These are phyloP conservation scores for Carex kokanica DNA, from an alignment of 176 grass and related monocot species.

Conservation along the genomic window DNA sequence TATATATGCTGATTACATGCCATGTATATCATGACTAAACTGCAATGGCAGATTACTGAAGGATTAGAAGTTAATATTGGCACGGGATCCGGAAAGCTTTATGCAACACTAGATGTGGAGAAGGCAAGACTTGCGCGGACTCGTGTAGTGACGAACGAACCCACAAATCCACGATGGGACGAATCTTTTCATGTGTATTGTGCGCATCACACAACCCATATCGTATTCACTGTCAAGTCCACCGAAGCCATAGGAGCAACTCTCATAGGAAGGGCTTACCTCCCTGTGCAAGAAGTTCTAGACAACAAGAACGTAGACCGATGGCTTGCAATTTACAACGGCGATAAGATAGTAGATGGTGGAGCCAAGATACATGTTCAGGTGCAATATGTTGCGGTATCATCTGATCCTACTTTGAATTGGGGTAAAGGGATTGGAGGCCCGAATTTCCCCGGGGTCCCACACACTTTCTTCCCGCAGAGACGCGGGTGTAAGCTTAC, in stretches of 20 bases:
- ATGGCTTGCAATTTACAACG: constrained; percentile 55
- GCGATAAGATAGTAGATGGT: constrained; percentile 37
- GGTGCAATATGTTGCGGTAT: constrained; percentile 49
- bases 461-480: constrained; percentile 64
- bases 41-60: constrained; percentile 24
- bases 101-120: constrained; percentile 88
- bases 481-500: constrained; percentile 43
- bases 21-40: neutral
- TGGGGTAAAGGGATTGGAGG: constrained; percentile 46
- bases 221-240: constrained; percentile 85
- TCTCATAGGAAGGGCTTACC: constrained; percentile 73
- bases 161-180: constrained; percentile 34
- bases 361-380: constrained; percentile 53
- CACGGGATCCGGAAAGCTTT: constrained; percentile 34
- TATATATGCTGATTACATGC: neutral
- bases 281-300: constrained; percentile 27
- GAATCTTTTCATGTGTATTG: constrained; percentile 84
- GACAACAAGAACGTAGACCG: constrained; percentile 21
- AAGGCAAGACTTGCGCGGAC: constrained; percentile 74
- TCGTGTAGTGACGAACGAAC: constrained; percentile 18
- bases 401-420: constrained; percentile 19
- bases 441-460: constrained; percentile 32
- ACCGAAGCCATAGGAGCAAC: constrained; percentile 49
- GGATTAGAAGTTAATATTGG: constrained; percentile 9
- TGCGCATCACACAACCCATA: constrained; percentile 54